phyloP scores from a whole-genome alignment of 2,329 filamentous ascomycete species.

The Neophaeococcomyces aloes region DNA sequence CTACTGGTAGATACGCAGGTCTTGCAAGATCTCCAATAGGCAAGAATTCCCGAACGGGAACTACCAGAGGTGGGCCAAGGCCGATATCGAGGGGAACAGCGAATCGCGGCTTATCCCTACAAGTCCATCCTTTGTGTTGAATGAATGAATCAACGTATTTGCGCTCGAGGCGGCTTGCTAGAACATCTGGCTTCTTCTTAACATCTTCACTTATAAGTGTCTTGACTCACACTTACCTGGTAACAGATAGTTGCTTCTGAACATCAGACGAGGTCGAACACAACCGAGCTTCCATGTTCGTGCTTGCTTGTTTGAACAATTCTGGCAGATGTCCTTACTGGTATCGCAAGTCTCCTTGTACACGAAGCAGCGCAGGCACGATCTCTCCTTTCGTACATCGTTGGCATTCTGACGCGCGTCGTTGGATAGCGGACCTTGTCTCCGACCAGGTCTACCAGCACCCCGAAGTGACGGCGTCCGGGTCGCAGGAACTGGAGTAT shows the following conservation, averaged over 20 bases:
- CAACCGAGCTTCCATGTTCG: slow-evolving; percentile 9
- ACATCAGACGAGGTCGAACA: slow-evolving; percentile 7
- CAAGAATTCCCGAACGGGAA: slow-evolving; percentile 8
- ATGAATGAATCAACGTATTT: slow-evolving; percentile 8
- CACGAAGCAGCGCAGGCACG: slow-evolving; percentile 8
- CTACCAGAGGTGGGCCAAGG: slow-evolving; percentile 5
- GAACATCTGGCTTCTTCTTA: slow-evolving; percentile 3
- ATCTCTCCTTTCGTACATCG: slow-evolving; percentile 7
- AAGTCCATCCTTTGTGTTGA: slow-evolving; percentile 8
- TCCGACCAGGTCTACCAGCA: slow-evolving; percentile 75
- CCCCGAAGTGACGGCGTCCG: slow-evolving; percentile 51
- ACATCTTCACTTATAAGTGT: neutral
- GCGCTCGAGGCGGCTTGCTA: slow-evolving; percentile 7
- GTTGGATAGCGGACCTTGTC: slow-evolving; percentile 56
- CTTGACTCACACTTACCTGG: slow-evolving; percentile 1
- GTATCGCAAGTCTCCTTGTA: slow-evolving; percentile 9
- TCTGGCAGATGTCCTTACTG: slow-evolving; percentile 6
- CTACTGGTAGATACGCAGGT: slow-evolving; percentile 5
- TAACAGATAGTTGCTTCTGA: slow-evolving; percentile 3
- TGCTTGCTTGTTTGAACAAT: slow-evolving; percentile 7
- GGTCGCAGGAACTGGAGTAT: neutral
- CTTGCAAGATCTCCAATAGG: slow-evolving; percentile 5
- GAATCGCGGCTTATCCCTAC: slow-evolving; percentile 8
- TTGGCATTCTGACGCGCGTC: slow-evolving; percentile 9
- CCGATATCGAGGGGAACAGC: slow-evolving; percentile 8